Evolutionary conservation across 495 filamentous ascomycete species (phyloP).

Genomic region (Pyrenula massariospora): DNA sequence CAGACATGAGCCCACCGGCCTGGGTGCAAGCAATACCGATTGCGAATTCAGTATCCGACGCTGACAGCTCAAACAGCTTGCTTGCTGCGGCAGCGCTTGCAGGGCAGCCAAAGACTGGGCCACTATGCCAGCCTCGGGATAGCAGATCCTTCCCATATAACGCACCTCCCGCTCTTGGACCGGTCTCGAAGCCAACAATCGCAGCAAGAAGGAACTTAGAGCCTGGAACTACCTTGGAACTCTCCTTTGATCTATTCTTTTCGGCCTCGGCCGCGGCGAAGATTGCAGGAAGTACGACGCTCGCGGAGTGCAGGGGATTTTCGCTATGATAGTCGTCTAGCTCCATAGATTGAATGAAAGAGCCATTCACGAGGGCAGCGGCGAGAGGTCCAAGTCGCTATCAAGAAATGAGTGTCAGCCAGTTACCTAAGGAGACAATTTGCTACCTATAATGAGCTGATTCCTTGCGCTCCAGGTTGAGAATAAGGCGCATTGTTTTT

Average conservation of each 20-base stretch:
- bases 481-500: not conserved
- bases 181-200: conserved; percentile 24
- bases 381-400: conserved; percentile 12
- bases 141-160: conserved; percentile 16
- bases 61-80: conserved; percentile 19
- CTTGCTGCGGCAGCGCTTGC: conserved; percentile 19
- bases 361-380: conserved; percentile 24
- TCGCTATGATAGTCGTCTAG: conserved; percentile 19
- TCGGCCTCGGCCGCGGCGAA: conserved; percentile 17
- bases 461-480: not conserved
- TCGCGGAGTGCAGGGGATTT: conserved; percentile 8
- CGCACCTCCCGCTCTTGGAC: conserved; percentile 20
- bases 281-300: conserved; percentile 21
- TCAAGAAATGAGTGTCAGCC: not conserved
- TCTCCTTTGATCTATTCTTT: not conserved
- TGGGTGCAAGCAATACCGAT: conserved; percentile 11
- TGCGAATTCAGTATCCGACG: conserved; percentile 11
- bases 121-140: conserved; percentile 25
- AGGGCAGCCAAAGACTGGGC: conserved; percentile 26
- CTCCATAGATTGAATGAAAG: conserved; percentile 28
- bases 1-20: conserved; percentile 24
- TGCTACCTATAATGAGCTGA: not conserved
- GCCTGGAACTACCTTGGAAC: not conserved
- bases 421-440: not conserved
- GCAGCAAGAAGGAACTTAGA: conserved; percentile 18